Evolutionary conservation across 2,329 filamentous ascomycete genomes (phyloP).

Genomic region (Colletotrichum brevisporum): DNA sequence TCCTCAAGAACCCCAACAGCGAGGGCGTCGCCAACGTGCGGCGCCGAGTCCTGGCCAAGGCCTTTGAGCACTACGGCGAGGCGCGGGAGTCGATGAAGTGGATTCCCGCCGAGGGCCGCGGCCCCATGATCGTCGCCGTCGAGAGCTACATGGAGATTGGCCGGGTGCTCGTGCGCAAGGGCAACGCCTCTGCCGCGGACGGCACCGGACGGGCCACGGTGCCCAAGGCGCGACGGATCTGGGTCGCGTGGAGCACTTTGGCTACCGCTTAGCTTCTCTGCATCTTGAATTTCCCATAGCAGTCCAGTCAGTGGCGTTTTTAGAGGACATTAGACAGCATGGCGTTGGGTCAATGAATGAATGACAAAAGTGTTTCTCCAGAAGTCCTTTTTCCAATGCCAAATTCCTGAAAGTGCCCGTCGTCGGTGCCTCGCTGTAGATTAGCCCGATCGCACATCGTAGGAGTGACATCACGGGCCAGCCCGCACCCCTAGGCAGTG

Average conservation of each 20-base stretch:
- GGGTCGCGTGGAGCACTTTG: slow-evolving; percentile 72
- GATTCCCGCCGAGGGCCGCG: slow-evolving; percentile 72
- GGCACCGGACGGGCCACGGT: slow-evolving; percentile 56
- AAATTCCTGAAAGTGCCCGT: no score
- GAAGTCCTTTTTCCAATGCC: no score
- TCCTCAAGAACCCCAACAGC: slow-evolving; percentile 65
- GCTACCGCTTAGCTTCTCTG: slow-evolving; percentile 16
- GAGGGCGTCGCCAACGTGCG: slow-evolving; percentile 65
- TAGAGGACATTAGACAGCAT: slow-evolving; percentile 33
- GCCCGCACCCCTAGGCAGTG: not conserved
- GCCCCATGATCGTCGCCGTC: slow-evolving; percentile 77
- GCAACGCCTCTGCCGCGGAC: slow-evolving; percentile 19
- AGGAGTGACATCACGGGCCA: slow-evolving; percentile 29
- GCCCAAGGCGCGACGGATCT: slow-evolving; percentile 61
- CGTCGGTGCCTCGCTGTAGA: not conserved
- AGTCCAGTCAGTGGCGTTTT: slow-evolving; percentile 1
- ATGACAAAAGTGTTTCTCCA: no score
- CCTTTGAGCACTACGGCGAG: slow-evolving; percentile 71
- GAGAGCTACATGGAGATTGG: slow-evolving; percentile 86
- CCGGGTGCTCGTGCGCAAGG: slow-evolving; percentile 62
- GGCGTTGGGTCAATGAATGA: slow-evolving; percentile 2
- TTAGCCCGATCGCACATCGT: slow-evolving; percentile 17
- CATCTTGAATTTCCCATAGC: slow-evolving; percentile 40
- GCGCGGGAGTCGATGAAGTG: slow-evolving; percentile 71
- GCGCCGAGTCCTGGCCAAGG: slow-evolving; percentile 68